phyloP scores from a whole-genome alignment of 164 flowering plant species.

The Annona squamosa region DNA sequence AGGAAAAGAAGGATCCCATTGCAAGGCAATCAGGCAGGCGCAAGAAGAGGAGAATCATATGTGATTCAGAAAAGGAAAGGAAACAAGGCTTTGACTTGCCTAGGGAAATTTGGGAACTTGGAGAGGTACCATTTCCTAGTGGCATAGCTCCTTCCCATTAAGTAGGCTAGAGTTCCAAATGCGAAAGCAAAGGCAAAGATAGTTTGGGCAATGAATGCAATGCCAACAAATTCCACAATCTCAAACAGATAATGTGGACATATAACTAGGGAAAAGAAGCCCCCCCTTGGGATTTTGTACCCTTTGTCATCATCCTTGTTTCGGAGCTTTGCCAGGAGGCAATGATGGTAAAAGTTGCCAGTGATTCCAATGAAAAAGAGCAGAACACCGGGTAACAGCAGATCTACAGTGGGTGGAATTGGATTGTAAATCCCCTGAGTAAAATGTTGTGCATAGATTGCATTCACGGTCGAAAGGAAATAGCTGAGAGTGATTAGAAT shows the following conservation, averaged over 20 bases:
- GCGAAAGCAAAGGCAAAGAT: slow-evolving; percentile 31
- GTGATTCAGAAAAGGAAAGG: slow-evolving; percentile 47
- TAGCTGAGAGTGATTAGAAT: slow-evolving; percentile 36
- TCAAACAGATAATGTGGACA: slow-evolving; percentile 84
- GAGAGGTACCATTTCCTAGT: slow-evolving; percentile 65
- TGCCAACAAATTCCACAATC: slow-evolving; percentile 40
- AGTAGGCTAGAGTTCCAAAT: slow-evolving; percentile 31
- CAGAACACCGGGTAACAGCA: slow-evolving; percentile 35
- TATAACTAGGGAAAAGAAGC: slow-evolving; percentile 44
- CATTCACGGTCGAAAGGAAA: slow-evolving; percentile 23
- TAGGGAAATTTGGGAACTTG: slow-evolving; percentile 60
- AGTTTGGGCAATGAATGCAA: slow-evolving; percentile 57
- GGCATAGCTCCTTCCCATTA: slow-evolving; percentile 56
- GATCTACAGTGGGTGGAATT: slow-evolving; percentile 29
- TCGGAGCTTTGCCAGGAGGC: slow-evolving; percentile 47
- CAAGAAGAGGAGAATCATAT: neutral
- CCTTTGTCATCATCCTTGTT: slow-evolving; percentile 25
- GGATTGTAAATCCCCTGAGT: slow-evolving; percentile 18
- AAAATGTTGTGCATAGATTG: slow-evolving; percentile 44
- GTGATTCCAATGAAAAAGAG: slow-evolving; percentile 42
- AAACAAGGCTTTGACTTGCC: slow-evolving; percentile 46
- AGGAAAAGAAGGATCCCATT: no score
- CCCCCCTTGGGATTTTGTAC: slow-evolving; percentile 65
- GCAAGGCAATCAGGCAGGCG: neutral
- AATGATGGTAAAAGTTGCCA: slow-evolving; percentile 74